phyloP scores from a whole-genome alignment of 495 filamentous ascomycete species.

The Neurospora sp. region DNA sequence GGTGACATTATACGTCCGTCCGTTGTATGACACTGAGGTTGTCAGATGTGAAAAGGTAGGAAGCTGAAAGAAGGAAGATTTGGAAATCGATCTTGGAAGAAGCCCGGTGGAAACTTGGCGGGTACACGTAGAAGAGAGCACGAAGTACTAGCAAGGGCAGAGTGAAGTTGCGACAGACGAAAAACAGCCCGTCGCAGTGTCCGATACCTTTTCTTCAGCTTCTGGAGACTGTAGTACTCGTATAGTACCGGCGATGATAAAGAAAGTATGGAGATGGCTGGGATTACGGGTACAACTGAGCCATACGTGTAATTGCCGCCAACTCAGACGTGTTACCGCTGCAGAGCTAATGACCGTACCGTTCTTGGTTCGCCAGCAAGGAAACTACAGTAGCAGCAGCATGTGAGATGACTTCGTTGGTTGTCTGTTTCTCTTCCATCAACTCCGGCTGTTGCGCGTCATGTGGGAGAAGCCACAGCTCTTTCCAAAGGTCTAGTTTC shows the following conservation, averaged over 20 bases:
- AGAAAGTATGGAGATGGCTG: background rate
- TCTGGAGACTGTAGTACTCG: background rate
- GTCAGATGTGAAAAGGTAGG: background rate
- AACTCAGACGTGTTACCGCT: background rate
- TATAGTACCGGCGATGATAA: background rate
- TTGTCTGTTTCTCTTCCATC: background rate
- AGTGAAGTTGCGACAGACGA: background rate
- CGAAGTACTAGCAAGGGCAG: background rate
- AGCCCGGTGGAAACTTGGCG: background rate
- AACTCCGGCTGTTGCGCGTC: background rate
- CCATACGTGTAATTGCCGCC: background rate
- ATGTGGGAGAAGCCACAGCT: background rate
- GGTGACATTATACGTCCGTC: constrained; percentile 12
- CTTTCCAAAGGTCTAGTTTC: background rate
- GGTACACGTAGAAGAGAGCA: background rate
- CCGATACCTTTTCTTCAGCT: background rate
- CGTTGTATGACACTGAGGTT: background rate
- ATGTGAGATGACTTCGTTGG: background rate
- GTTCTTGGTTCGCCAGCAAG: background rate
- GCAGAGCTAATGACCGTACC: background rate
- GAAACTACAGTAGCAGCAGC: background rate
- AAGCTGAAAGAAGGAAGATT: background rate
- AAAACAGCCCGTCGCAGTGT: background rate
- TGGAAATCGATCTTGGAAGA: background rate
- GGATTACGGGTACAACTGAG: background rate